Percentiles rank a stretch among this genome's conserved stretches.
phyloP scores from a whole-genome alignment of 2,329 filamentous ascomycete genomes.

The Chaetomium strumarium region DNA sequence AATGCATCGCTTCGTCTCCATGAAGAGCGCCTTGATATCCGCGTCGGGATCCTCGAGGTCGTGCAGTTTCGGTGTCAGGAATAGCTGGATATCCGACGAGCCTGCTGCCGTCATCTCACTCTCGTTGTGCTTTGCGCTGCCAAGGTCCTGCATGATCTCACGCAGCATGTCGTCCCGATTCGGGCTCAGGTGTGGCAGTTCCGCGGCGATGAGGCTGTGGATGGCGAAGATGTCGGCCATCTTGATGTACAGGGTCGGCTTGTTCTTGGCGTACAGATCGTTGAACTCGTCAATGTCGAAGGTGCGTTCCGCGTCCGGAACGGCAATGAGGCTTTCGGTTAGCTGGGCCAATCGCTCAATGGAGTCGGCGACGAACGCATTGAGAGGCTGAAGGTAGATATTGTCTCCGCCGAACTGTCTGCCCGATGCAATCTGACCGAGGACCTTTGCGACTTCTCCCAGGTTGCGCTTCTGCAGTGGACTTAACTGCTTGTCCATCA shows the following conservation, averaged over 20 bases:
- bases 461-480: slow-evolving; percentile 92
- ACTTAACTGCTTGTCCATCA: slow-evolving; percentile 82
- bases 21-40: slow-evolving; percentile 85
- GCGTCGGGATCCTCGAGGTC: slow-evolving; percentile 90
- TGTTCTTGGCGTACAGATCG: slow-evolving; percentile 91
- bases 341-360: slow-evolving; percentile 73
- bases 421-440: slow-evolving; percentile 83
- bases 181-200: slow-evolving; percentile 72
- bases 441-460: slow-evolving; percentile 82
- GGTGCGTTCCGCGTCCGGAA: slow-evolving; percentile 80
- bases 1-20: slow-evolving; percentile 96
- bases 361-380: slow-evolving; percentile 82
- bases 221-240: slow-evolving; percentile 96
- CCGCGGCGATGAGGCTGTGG: slow-evolving; percentile 76
- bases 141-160: slow-evolving; percentile 88
- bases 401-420: slow-evolving; percentile 90
- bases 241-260: slow-evolving; percentile 98
- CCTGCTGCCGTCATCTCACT: slow-evolving; percentile 84
- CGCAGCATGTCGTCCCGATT: slow-evolving; percentile 79
- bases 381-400: slow-evolving; percentile 90
- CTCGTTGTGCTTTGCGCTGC: slow-evolving; percentile 94
- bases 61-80: slow-evolving; percentile 81
- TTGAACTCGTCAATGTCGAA: slow-evolving; percentile 99
- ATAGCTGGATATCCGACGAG: slow-evolving; percentile 84
- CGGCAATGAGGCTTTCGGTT: slow-evolving; percentile 70